Conservation (phyloP, 2,329 filamentous ascomycete genomes). For the Nemania sp. region DNA sequence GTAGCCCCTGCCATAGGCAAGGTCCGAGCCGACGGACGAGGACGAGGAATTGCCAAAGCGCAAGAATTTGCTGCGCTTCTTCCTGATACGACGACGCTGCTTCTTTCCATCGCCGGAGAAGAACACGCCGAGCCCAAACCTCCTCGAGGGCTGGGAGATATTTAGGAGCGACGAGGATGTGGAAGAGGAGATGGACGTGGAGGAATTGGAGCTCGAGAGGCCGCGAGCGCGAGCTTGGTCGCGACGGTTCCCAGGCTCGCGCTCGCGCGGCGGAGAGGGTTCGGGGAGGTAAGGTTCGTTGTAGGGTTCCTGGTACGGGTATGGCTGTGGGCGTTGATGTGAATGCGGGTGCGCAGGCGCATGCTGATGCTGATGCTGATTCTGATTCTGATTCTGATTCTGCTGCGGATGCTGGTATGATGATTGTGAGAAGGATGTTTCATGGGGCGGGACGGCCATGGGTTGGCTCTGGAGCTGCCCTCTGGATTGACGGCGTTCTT, state of each 20-base stretch:
- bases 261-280: conserved; percentile 28
- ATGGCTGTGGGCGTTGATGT: no score
- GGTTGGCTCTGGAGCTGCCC: conserved; percentile 42
- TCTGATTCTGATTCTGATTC: conserved; percentile 8
- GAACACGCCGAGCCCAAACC: conserved; percentile 63
- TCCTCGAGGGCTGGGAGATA: conserved; percentile 61
- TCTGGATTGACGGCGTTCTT: conserved; percentile 48
- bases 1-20: conserved; percentile 69
- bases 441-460: conserved; percentile 30
- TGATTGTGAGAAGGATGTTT: conserved; percentile 20
- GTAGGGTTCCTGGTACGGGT: conserved; percentile 27
- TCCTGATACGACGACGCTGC: conserved; percentile 47
- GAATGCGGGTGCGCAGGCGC: conserved; percentile 8
- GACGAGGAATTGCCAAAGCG: conserved; percentile 67
- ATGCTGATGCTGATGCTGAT: background rate
- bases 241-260: conserved; percentile 10
- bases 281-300: conserved; percentile 34
- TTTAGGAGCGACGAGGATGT: conserved; percentile 66
- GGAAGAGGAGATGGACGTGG: conserved; percentile 51
- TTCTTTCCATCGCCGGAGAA: conserved; percentile 63
- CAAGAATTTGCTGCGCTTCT: conserved; percentile 56
- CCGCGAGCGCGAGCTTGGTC: conserved; percentile 15
- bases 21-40: conserved; percentile 69
- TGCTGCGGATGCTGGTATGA: conserved; percentile 16
- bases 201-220: conserved; percentile 36